Evolutionary conservation across 2,329 filamentous ascomycete species (phyloP).

Genomic region (Clonostachys sp.): DNA sequence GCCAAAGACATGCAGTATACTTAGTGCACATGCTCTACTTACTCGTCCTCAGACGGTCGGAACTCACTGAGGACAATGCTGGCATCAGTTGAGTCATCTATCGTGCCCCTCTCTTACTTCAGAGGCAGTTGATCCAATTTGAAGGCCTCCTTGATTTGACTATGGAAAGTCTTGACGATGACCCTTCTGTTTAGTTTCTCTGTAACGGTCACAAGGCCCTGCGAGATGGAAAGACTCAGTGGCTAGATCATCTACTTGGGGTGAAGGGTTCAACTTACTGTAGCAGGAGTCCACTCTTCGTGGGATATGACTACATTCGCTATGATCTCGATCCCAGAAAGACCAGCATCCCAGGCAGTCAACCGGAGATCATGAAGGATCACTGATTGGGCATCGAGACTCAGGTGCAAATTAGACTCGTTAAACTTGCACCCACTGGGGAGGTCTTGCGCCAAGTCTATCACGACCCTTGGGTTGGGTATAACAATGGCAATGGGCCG

Average conservation of each 20-base stretch:
- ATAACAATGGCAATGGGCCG: conserved; percentile 80
- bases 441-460: conserved; percentile 52
- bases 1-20: too few relatives aligned
- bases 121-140: conserved; percentile 8
- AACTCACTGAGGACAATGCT: too few relatives aligned
- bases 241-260: neutral
- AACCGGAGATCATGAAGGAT: conserved; percentile 65
- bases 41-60: too few relatives aligned
- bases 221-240: neutral
- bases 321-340: conserved; percentile 69
- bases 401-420: conserved; percentile 62
- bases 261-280: conserved; percentile 52
- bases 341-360: conserved; percentile 60
- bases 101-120: too few relatives aligned
- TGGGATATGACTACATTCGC: conserved; percentile 73
- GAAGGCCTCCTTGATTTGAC: conserved; percentile 40
- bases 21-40: too few relatives aligned
- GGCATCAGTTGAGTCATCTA: too few relatives aligned
- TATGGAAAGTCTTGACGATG: conserved; percentile 43
- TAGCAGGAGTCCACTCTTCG: conserved; percentile 84
- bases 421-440: conserved; percentile 42
- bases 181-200: conserved; percentile 54
- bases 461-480: conserved; percentile 59
- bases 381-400: conserved; percentile 57
- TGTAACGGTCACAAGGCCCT: conserved; percentile 57